phyloP scores from a whole-genome alignment of 2,329 filamentous ascomycete genomes.

The Lachnellula hyalina region DNA sequence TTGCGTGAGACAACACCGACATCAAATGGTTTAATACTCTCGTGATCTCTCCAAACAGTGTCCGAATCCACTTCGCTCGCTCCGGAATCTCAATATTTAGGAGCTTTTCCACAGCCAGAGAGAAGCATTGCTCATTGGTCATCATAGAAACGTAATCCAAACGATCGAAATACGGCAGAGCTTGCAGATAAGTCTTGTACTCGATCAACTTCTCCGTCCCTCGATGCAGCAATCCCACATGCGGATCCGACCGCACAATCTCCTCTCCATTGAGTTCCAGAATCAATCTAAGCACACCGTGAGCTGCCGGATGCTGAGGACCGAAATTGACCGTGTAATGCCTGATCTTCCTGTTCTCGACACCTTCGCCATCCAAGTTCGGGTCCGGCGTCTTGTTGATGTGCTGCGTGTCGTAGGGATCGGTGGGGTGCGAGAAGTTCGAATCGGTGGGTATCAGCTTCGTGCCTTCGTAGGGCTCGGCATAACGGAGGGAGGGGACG shows the following conservation, averaged over 20 bases:
- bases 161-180: conserved; percentile 96
- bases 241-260: conserved; percentile 92
- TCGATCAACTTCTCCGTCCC: conserved; percentile 99
- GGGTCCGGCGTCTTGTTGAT: conserved; percentile 31
- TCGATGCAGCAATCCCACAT: conserved; percentile 92
- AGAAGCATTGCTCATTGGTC: conserved; percentile 99
- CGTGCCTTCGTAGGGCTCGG: conserved; percentile 48
- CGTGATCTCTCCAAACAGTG: conserved; percentile 92
- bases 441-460: conserved; percentile 54
- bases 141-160: conserved; percentile 99
- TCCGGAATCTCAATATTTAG: conserved; percentile 95
- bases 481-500: conserved; percentile 56
- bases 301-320: conserved; percentile 95
- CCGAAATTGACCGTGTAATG: conserved; percentile 99
- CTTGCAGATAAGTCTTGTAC: conserved; percentile 99
- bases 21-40: conserved; percentile 95
- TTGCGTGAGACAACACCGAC: conserved; percentile 94
- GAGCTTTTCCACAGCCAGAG: conserved; percentile 94
- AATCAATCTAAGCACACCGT: conserved; percentile 96
- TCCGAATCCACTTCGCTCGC: conserved; percentile 94
- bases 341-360: conserved; percentile 75
- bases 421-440: conserved; percentile 50
- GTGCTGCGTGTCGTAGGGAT: conserved; percentile 42
- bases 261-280: conserved; percentile 97
- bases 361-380: conserved; percentile 38